Conservation (phyloP, 371 early-diverging fungal species). For the Mortierella sp. region DNA sequence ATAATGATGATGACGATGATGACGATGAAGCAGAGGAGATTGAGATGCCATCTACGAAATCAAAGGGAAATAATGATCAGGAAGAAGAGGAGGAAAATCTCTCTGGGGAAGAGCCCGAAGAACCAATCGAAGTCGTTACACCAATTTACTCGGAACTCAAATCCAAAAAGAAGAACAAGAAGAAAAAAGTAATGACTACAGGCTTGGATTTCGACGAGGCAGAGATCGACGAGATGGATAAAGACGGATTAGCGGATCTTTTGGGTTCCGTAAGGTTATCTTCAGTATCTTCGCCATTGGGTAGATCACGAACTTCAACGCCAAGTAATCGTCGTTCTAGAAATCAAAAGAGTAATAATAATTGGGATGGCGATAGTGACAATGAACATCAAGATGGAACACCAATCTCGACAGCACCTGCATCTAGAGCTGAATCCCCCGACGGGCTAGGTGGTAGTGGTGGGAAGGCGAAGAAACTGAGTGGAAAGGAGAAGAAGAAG, state of each 20-base stretch:
- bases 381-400: conserved; percentile 39
- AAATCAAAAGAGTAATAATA: conserved; percentile 1
- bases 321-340: conserved; percentile 27
- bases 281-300: conserved; percentile 17
- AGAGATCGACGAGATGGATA: conserved; percentile 53
- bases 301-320: conserved; percentile 38
- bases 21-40: conserved; percentile 38
- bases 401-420: conserved; percentile 39
- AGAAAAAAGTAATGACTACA: conserved; percentile 57
- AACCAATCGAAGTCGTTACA: conserved; percentile 17
- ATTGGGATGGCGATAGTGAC: conserved; percentile 32
- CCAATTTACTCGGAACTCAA: conserved; percentile 35
- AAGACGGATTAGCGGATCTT: conserved; percentile 44
- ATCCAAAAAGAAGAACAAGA: conserved; percentile 60
- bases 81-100: not conserved
- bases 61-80: conserved; percentile 39
- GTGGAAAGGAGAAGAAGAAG: conserved; percentile 63
- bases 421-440: conserved; percentile 62
- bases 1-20: conserved; percentile 49
- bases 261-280: conserved; percentile 45
- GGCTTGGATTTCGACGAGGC: conserved; percentile 37
- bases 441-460: conserved; percentile 18
- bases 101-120: conserved; percentile 20
- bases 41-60: conserved; percentile 15
- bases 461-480: conserved; percentile 64